Evolutionary conservation across 805 yeast species (phyloP).

Genomic region (Candida maltosa): DNA sequence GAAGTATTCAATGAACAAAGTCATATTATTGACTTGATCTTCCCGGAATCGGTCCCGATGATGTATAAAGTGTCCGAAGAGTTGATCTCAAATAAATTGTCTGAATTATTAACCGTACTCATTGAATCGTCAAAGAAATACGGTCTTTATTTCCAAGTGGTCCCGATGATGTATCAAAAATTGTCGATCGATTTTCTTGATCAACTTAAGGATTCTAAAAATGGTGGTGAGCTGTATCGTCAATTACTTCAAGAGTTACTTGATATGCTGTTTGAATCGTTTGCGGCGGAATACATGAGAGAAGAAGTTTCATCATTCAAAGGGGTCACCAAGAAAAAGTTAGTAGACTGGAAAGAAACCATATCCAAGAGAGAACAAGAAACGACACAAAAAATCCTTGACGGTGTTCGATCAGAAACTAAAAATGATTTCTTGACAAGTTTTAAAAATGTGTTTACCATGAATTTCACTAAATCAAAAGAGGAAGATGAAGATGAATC

Average conservation of each 20-base stretch:
- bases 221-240: slow-evolving; percentile 35
- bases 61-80: slow-evolving; percentile 48
- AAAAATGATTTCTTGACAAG: slow-evolving; percentile 60
- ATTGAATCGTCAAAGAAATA: slow-evolving; percentile 24
- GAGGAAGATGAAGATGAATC: slow-evolving; percentile 20
- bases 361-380: slow-evolving; percentile 45
- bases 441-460: slow-evolving; percentile 59
- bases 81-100: slow-evolving; percentile 37
- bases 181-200: slow-evolving; percentile 23
- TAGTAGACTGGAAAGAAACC: slow-evolving; percentile 30
- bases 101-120: slow-evolving; percentile 27
- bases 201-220: slow-evolving; percentile 24
- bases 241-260: slow-evolving; percentile 31
- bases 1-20: slow-evolving; percentile 35
- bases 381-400: slow-evolving; percentile 45
- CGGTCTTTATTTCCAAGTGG: slow-evolving; percentile 28
- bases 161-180: slow-evolving; percentile 38
- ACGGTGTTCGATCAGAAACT: slow-evolving; percentile 46
- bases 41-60: slow-evolving; percentile 44
- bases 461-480: slow-evolving; percentile 21
- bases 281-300: slow-evolving; percentile 35
- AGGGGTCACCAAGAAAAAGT: slow-evolving; percentile 18
- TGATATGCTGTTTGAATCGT: slow-evolving; percentile 40
- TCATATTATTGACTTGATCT: slow-evolving; percentile 37
- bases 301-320: slow-evolving; percentile 32